Conservation (phyloP, 2,329 filamentous ascomycete genomes). For the Talaromyces rugulosus region DNA sequence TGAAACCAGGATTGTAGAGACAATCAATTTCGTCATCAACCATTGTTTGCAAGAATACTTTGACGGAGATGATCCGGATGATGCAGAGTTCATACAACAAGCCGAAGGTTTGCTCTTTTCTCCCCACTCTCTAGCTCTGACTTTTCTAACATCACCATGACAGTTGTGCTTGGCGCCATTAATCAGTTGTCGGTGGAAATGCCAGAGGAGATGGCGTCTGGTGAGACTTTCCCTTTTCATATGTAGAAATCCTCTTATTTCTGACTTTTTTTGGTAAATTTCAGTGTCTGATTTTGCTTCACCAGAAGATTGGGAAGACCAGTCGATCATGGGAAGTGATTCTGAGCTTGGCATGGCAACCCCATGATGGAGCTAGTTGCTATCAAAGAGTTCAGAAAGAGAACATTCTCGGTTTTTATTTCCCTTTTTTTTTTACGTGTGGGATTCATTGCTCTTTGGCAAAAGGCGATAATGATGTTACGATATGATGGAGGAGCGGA, state of each 20-base stretch:
- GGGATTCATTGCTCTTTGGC: not conserved
- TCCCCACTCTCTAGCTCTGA: not conserved
- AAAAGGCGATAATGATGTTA: not conserved
- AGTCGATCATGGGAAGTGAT: conserved; percentile 38
- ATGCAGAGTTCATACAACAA: conserved; percentile 28
- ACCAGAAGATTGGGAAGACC: conserved; percentile 40
- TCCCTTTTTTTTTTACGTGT: not conserved
- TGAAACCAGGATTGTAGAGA: conserved; percentile 33
- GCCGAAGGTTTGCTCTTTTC: conserved; percentile 29
- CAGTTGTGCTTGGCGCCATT: conserved; percentile 29
- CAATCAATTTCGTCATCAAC: conserved; percentile 33
- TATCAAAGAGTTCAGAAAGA: not conserved
- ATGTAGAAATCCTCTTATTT: conserved; percentile 15
- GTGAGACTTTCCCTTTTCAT: conserved; percentile 24
- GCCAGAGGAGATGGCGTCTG: conserved; percentile 37
- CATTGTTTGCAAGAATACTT: conserved; percentile 38
- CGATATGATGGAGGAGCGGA: not conserved
- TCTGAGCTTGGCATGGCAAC: conserved; percentile 37
- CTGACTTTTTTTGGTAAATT: conserved; percentile 16
- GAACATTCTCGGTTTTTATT: not conserved
- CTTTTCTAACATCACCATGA: conserved; percentile 9
- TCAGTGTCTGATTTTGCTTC: conserved; percentile 38
- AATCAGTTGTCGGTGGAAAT: conserved; percentile 34
- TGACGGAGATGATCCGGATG: conserved; percentile 30
- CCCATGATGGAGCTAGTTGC: conserved; percentile 22